phyloP scores from a whole-genome alignment of 106 monocot genomes.

The Acanthochlamys bracteata region DNA sequence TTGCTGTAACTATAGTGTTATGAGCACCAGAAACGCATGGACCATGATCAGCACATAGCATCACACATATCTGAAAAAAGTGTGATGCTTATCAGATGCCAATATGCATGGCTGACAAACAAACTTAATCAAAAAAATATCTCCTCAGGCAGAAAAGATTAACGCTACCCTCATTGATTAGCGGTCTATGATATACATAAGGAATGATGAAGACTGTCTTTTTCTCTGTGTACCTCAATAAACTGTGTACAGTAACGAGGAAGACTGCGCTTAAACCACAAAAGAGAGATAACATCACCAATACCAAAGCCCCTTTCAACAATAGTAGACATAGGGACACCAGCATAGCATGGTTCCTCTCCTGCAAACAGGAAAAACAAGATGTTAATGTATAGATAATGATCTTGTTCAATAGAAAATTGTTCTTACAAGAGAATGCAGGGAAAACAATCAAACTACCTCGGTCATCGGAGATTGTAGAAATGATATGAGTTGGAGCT shows the following conservation, averaged over 20 bases:
- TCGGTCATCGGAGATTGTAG: constrained; percentile 97
- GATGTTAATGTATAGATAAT: too few relatives aligned
- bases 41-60: constrained; percentile 99
- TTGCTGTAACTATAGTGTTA: constrained; percentile 91
- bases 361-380: constrained; percentile 32
- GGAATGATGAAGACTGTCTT: too few relatives aligned
- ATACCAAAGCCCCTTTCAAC: constrained; percentile 35
- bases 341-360: constrained; percentile 97
- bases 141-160: too few relatives aligned
- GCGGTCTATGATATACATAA: too few relatives aligned
- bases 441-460: constrained; percentile 49
- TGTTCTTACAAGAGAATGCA: neutral
- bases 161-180: too few relatives aligned
- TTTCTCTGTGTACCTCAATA: too few relatives aligned
- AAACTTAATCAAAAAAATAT: too few relatives aligned
- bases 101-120: too few relatives aligned
- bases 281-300: constrained; percentile 91
- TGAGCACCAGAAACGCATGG: constrained; percentile 99
- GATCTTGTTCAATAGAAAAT: too few relatives aligned
- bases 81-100: neutral
- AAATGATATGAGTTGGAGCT: constrained; percentile 96
- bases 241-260: neutral
- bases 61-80: constrained; percentile 70
- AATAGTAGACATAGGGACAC: constrained; percentile 95
- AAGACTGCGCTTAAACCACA: constrained; percentile 43